Percentiles rank a stretch among this genome's conserved stretches.
phyloP scores from a whole-genome alignment of 352 stramenopile genomes.

The Phytopythium helicoides region DNA sequence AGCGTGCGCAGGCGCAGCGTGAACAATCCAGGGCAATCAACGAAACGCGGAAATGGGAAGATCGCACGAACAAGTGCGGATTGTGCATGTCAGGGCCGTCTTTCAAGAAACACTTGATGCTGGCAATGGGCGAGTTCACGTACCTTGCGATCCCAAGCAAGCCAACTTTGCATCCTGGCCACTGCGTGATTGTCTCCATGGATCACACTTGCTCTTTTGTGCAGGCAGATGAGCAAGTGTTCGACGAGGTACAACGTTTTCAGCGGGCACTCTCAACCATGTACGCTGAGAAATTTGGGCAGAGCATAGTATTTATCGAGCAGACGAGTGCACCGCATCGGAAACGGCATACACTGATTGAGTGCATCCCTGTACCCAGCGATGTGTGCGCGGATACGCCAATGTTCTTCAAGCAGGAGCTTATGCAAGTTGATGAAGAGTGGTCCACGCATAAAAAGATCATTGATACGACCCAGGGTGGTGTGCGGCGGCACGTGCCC shows the following conservation, averaged over 20 bases:
- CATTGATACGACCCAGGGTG: slow-evolving; percentile 64
- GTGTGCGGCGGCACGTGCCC: slow-evolving; percentile 60
- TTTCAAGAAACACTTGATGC: slow-evolving; percentile 82
- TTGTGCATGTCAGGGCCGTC: slow-evolving; percentile 62
- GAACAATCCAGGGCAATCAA: slow-evolving; percentile 50
- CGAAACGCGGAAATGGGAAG: slow-evolving; percentile 68
- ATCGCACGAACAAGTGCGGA: slow-evolving; percentile 60
- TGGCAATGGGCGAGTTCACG: slow-evolving; percentile 73
- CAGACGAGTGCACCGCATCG: slow-evolving; percentile 61
- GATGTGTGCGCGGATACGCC: slow-evolving; percentile 61
- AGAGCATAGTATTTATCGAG: slow-evolving; percentile 77
- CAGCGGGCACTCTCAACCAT: slow-evolving; percentile 54
- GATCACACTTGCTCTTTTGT: slow-evolving; percentile 63
- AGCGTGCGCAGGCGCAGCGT: slow-evolving; percentile 48
- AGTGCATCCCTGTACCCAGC: slow-evolving; percentile 75
- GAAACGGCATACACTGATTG: slow-evolving; percentile 69
- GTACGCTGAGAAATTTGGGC: slow-evolving; percentile 50
- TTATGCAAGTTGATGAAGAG: slow-evolving; percentile 71
- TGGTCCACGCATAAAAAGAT: slow-evolving; percentile 84
- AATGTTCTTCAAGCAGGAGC: slow-evolving; percentile 84
- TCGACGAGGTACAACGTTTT: slow-evolving; percentile 64
- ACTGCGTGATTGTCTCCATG: slow-evolving; percentile 77
- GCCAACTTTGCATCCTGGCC: slow-evolving; percentile 48
- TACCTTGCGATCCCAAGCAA: slow-evolving; percentile 68
- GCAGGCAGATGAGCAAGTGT: slow-evolving; percentile 60